A percentile compares a stretch with the other conserved stretches of the same genome.
Conservation (phyloP, 345 rosid genomes). For the Litchi chinensis region DNA sequence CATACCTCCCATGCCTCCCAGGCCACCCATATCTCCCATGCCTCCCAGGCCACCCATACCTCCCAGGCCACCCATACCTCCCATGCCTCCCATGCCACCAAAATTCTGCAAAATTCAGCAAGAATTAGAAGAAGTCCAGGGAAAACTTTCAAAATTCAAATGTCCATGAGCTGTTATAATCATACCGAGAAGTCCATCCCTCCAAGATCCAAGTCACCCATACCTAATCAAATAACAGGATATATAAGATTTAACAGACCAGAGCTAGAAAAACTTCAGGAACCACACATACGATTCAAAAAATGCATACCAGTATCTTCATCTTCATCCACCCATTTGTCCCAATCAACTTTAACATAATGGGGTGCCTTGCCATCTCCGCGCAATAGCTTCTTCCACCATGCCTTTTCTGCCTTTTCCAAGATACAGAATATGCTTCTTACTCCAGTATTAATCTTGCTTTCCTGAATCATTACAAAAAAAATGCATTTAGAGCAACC, state of each 20-base stretch:
- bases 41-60: constrained; percentile 32
- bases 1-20: constrained; percentile 45
- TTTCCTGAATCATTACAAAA: constrained; percentile 44
- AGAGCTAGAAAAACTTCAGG: neutral
- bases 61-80: neutral
- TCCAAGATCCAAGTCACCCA: constrained; percentile 57
- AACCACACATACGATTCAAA: neutral
- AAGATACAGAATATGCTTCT: constrained; percentile 73
- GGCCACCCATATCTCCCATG: constrained; percentile 33
- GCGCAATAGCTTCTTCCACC: constrained; percentile 78
- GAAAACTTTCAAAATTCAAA: neutral
- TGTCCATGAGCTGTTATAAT: neutral
- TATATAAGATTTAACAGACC: neutral
- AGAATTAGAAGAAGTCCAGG: constrained; percentile 11
- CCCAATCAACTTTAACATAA: constrained; percentile 88
- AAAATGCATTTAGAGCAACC: neutral
- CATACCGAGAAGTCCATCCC: constrained; percentile 86
- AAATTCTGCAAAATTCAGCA: constrained; percentile 29
- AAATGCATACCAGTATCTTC: constrained; percentile 46
- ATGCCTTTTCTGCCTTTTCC: constrained; percentile 72
- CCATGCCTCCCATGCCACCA: constrained; percentile 35
- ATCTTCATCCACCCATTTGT: constrained; percentile 93
- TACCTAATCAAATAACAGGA: constrained; percentile 38
- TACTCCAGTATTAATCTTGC: constrained; percentile 68
- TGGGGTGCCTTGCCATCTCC: constrained; percentile 71